Conservation (phyloP, 345 rosid genomes). For the Gossypium stocksii region DNA sequence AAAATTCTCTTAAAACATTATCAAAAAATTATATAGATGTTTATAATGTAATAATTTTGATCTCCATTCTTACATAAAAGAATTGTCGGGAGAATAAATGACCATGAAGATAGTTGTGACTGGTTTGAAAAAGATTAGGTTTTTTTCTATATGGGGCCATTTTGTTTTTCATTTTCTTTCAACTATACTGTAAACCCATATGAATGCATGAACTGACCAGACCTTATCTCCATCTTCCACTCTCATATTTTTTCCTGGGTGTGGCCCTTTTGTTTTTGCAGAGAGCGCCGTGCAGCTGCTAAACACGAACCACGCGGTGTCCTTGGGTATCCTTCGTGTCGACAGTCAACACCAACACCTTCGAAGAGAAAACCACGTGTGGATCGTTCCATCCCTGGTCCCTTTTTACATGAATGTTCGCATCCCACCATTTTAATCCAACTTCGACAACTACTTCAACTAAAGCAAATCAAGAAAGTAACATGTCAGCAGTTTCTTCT, state of each 20-base stretch:
- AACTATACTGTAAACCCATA: too few relatives aligned
- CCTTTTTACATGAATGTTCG: background rate
- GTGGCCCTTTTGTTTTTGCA: too few relatives aligned
- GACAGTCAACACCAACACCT: background rate
- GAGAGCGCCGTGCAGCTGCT: background rate
- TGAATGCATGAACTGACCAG: too few relatives aligned
- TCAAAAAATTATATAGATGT: too few relatives aligned
- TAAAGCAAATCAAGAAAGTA: background rate
- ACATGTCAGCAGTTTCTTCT: background rate
- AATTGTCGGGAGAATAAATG: background rate
- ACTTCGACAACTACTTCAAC: background rate
- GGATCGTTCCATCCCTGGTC: background rate
- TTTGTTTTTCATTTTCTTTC: too few relatives aligned
- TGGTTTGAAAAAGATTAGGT: too few relatives aligned
- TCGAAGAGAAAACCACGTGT: background rate
- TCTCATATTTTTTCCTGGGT: too few relatives aligned
- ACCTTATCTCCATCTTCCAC: too few relatives aligned
- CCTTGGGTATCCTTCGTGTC: background rate
- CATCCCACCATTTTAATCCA: background rate
- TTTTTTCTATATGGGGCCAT: too few relatives aligned
- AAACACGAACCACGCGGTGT: background rate
- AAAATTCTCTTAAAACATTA: too few relatives aligned
- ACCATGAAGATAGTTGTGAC: background rate
- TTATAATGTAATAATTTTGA: too few relatives aligned
- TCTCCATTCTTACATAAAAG: background rate